phyloP scores from a whole-genome alignment of 768 basidiomycete species.

The Scleroderma citrinum region DNA sequence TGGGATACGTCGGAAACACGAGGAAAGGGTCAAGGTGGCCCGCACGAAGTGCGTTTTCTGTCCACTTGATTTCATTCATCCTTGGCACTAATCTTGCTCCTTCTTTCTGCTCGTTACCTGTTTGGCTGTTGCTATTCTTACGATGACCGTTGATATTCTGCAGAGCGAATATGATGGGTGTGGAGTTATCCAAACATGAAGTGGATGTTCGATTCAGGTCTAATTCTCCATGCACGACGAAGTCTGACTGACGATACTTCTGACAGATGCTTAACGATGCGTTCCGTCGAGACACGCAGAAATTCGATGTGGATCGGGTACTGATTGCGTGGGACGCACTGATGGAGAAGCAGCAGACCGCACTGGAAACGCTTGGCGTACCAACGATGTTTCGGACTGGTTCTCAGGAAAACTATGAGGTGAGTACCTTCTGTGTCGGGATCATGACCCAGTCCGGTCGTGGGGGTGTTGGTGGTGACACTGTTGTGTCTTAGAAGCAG shows the following conservation, averaged over 20 bases:
- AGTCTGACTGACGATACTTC: conserved; percentile 15
- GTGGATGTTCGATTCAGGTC: conserved; percentile 24
- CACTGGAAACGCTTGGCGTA: conserved; percentile 53
- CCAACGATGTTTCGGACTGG: conserved; percentile 67
- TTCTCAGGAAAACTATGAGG: conserved; percentile 49
- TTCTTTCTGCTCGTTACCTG: background rate
- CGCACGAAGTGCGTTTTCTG: conserved; percentile 51
- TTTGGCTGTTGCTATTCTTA: background rate
- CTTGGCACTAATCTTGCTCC: no score
- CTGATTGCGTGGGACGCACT: conserved; percentile 75
- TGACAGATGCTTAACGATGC: conserved; percentile 57
- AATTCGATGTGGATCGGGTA: conserved; percentile 65
- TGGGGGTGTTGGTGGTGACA: conserved; percentile 1
- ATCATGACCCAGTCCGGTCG: background rate
- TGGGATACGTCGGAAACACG: conserved; percentile 56
- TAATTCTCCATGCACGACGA: background rate
- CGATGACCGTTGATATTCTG: background rate
- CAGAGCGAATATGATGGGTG: conserved; percentile 66
- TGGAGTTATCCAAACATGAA: conserved; percentile 62
- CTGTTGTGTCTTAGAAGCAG: conserved; percentile 46
- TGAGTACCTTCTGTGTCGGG: conserved; percentile 23
- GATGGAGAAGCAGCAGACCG: conserved; percentile 61
- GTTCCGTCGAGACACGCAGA: conserved; percentile 57
- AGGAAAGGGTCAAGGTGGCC: conserved; percentile 65
- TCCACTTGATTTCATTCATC: background rate